phyloP scores from a whole-genome alignment of 2,329 filamentous ascomycete genomes.

The Neofusicoccum kwambonambiense region DNA sequence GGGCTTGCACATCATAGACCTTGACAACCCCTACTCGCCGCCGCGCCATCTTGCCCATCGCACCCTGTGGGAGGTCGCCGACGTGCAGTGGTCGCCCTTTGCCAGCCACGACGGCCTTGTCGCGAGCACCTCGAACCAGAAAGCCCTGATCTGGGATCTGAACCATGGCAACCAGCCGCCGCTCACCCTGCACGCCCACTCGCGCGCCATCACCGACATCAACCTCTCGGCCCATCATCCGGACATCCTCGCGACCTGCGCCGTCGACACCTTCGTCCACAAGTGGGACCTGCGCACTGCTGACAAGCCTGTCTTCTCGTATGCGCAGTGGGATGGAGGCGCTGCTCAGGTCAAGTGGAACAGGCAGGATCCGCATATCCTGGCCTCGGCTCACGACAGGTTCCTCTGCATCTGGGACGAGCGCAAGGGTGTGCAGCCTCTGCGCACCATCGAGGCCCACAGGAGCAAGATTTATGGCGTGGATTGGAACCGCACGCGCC shows the following conservation, averaged over 20 bases:
- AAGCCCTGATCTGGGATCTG: slow-evolving; percentile 91
- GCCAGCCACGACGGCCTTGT: slow-evolving; percentile 89
- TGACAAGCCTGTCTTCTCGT: slow-evolving; percentile 62
- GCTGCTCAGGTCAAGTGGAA: slow-evolving; percentile 96
- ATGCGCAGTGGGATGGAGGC: slow-evolving; percentile 71
- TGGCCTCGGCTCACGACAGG: slow-evolving; percentile 88
- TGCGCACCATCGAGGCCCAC: slow-evolving; percentile 84
- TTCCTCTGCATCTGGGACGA: slow-evolving; percentile 90
- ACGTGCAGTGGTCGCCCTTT: slow-evolving; percentile 96
- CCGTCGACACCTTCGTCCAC: slow-evolving; percentile 89
- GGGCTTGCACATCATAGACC: slow-evolving; percentile 85
- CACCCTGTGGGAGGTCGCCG: slow-evolving; percentile 90
- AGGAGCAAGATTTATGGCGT: slow-evolving; percentile 92
- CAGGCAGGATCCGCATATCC: slow-evolving; percentile 77
- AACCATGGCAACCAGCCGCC: slow-evolving; percentile 44
- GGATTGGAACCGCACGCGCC: slow-evolving; percentile 82
- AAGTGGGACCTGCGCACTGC: slow-evolving; percentile 84
- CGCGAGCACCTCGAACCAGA: slow-evolving; percentile 90
- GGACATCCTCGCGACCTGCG: slow-evolving; percentile 84
- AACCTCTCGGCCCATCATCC: slow-evolving; percentile 94
- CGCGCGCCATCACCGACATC: slow-evolving; percentile 88
- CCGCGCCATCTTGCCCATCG: slow-evolving; percentile 83
- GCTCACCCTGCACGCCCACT: slow-evolving; percentile 74
- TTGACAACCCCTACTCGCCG: slow-evolving; percentile 84
- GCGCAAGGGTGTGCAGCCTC: slow-evolving; percentile 71